Percentiles rank a stretch among this genome's conserved stretches.
Conservation (phyloP, 768 basidiomycete genomes). For the Pulveroboletus sp. region DNA sequence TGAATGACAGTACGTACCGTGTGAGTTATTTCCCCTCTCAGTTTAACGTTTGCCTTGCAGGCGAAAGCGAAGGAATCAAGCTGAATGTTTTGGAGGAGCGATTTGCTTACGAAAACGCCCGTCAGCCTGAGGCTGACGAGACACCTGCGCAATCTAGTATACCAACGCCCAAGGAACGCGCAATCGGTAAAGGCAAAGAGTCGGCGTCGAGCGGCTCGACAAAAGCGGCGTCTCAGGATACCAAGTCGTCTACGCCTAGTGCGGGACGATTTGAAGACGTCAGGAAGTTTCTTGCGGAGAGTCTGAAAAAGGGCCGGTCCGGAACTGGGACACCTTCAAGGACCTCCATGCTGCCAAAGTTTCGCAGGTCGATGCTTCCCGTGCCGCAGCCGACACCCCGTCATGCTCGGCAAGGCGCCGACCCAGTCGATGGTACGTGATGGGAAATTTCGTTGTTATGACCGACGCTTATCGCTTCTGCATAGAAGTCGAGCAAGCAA, state of each 20-base stretch:
- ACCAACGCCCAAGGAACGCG: constrained; percentile 2
- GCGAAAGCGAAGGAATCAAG: neutral
- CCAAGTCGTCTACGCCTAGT: constrained; percentile 1
- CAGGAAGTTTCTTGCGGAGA: constrained; percentile 3
- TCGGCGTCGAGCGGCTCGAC: constrained; percentile 7
- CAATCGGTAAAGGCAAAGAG: constrained; percentile 13
- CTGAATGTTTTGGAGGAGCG: neutral
- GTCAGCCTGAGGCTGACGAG: constrained; percentile 8
- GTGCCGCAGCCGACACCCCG: constrained; percentile 2
- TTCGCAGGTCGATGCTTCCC: constrained; percentile 13
- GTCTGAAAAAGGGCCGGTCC: constrained; percentile 4
- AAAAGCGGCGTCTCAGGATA: neutral
- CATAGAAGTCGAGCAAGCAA: constrained; percentile 8
- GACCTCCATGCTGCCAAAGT: neutral
- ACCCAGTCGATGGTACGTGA: neutral
- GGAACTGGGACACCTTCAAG: constrained; percentile 5
- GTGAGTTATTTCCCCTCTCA: neutral
- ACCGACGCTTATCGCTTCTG: neutral
- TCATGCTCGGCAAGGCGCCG: neutral
- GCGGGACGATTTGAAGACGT: constrained; percentile 1
- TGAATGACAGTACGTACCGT: constrained; percentile 5
- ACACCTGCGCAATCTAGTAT: constrained; percentile 4
- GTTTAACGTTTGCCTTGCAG: neutral
- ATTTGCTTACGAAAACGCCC: neutral
- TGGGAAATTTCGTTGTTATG: neutral